Evolutionary conservation across 164 flowering plant species (phyloP), one percentile per base, ranked within the genome.

Genomic region (Nymphaea colorata): DNA sequence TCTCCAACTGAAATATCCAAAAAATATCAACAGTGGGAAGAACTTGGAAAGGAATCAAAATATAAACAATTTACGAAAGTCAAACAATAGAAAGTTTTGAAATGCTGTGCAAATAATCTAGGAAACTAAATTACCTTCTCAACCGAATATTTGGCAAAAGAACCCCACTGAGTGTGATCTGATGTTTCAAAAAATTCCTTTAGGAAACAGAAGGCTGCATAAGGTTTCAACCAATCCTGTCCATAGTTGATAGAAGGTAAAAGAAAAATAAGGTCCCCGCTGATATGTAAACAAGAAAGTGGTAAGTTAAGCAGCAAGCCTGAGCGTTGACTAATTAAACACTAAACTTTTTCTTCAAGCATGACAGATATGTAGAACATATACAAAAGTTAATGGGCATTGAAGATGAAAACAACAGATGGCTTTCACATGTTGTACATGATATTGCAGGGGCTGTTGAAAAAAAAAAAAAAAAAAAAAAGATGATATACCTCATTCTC

Each of bases 111-210:
- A 25, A 25, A 25, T 25, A 25, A 25, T 25, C 36, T 25, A 25
- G 36, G 36, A 25, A 25, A 25, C 36, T 25, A 55, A 36, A 68
- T 66, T 57, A 94, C 98, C 95, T 86, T 94, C 3, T 87, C 89
- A 64, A 78, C 76, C 10, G 97, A 84, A 78, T 67, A 89, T 16
- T 74, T 74, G 67, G 91, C 83, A 76, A 87, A 94, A 53, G 86
- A 87, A 42, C 98, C 98, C 98, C 98, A 94, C 74, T 94, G 97
- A 67, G 93, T 88, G 77, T 83, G 97, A 75, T 94, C 98, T 47
- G 98, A 88, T 74, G 96, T 94, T 79, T 86, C 98, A 70, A 94
- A 94, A 70, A 94, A 94, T 78, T 94, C 97, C 41, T 97, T 80
- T 71, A 94, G 73, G 74, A 89, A 91, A 82, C 97, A 94, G 75